These are phyloP conservation scores for Zea mays DNA, from an alignment of 176 grass and related monocot species.

Conservation along the genomic window DNA sequence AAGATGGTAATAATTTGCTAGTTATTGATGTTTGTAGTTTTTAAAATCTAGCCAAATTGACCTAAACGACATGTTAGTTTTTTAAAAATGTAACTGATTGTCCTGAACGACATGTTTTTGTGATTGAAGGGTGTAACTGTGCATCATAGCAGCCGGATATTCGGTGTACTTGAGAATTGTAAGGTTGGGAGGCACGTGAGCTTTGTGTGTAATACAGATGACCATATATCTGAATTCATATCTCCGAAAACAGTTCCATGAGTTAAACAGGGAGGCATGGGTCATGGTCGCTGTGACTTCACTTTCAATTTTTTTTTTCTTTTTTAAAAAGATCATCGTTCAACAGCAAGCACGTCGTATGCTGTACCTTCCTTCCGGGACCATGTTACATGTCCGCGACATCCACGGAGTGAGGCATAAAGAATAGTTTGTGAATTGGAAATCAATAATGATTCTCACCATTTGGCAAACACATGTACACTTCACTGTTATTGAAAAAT, in stretches of 20 bases:
- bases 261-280: background rate
- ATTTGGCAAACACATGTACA: slow-evolving; percentile 4
- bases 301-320: background rate
- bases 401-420: background rate
- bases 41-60: too few species aligned
- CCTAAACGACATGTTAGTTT: too few species aligned
- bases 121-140: too few species aligned
- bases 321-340: background rate
- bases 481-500: slow-evolving; percentile 27
- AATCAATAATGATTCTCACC: background rate
- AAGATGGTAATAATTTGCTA: too few species aligned
- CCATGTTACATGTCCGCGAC: background rate
- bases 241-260: background rate
- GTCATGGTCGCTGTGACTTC: too few species aligned
- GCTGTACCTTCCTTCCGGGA: background rate
- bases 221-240: background rate
- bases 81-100: too few species aligned
- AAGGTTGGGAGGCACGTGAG: too few species aligned
- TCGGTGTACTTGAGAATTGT: too few species aligned
- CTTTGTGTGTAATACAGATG: background rate
- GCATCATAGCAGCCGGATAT: too few species aligned
- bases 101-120: too few species aligned
- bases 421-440: background rate
- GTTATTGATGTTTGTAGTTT: too few species aligned
- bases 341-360: background rate